Conservation (phyloP, 805 yeast species). For the Saturnispora serradocipensis region DNA sequence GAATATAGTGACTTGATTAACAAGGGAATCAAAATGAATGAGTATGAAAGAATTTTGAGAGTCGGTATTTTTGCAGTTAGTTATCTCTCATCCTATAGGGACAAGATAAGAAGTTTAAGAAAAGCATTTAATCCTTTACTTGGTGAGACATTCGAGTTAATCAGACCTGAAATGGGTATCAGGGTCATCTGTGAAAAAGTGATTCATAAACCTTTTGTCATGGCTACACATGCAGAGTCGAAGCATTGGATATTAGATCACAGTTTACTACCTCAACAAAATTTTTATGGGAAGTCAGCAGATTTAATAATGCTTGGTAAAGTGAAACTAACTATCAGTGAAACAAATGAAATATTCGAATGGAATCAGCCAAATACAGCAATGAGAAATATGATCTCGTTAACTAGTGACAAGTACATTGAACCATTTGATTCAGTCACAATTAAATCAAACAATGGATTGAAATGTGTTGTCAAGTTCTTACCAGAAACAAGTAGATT, state of each 20-base stretch:
- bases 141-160: conserved; percentile 89
- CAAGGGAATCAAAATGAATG: conserved; percentile 38
- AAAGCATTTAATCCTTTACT: conserved; percentile 93
- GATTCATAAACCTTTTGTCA: conserved; percentile 66
- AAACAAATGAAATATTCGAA: conserved; percentile 60
- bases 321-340: conserved; percentile 39
- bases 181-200: conserved; percentile 80
- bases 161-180: conserved; percentile 72
- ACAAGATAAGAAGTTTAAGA: conserved; percentile 65
- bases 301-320: conserved; percentile 74
- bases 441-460: conserved; percentile 59
- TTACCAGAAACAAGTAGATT: conserved; percentile 72
- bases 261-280: conserved; percentile 68
- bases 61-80: conserved; percentile 81
- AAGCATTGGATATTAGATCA: conserved; percentile 57
- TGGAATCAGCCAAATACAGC: conserved; percentile 81
- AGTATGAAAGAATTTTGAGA: conserved; percentile 52
- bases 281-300: conserved; percentile 91
- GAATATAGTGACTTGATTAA: conserved; percentile 68
- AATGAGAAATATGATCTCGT: conserved; percentile 62
- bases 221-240: conserved; percentile 73
- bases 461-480: conserved; percentile 62
- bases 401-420: conserved; percentile 86
- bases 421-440: conserved; percentile 73
- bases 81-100: conserved; percentile 58